Evolutionary conservation across 192 early-diverging fungal genomes (phyloP).

Genomic region (Umbelopsis sp.): DNA sequence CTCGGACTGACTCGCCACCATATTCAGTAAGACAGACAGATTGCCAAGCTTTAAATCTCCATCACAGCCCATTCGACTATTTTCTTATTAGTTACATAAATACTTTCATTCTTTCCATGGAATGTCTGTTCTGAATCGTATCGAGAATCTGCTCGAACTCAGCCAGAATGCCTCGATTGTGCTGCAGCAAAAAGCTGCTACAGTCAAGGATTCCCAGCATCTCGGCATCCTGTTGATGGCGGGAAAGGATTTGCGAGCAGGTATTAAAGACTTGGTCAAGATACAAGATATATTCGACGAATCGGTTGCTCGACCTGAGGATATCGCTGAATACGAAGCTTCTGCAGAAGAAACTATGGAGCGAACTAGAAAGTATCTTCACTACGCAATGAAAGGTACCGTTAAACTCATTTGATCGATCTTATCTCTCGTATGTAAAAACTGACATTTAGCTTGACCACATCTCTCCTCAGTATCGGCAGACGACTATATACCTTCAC

Average conservation of each 20-base stretch:
- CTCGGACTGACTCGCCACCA: no score
- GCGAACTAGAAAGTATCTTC: constrained; percentile 15
- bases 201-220: background rate
- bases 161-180: constrained; percentile 3
- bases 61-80: background rate
- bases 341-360: constrained; percentile 17
- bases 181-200: background rate
- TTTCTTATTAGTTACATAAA: background rate
- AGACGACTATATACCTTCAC: background rate
- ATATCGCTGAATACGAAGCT: constrained; percentile 1
- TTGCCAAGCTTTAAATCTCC: no score
- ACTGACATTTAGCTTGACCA: background rate
- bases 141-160: constrained; percentile 7
- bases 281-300: constrained; percentile 33
- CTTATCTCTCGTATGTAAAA: no score
- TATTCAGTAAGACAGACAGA: no score
- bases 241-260: constrained; percentile 18
- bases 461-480: background rate
- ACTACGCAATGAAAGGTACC: constrained; percentile 20
- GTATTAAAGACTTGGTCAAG: constrained; percentile 28
- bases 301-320: background rate
- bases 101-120: background rate
- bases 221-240: background rate
- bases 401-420: no score
- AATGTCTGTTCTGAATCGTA: constrained; percentile 12